Base-by-base conservation (phyloP, 306 rosid species). In the Acacia acuminata region DNA sequence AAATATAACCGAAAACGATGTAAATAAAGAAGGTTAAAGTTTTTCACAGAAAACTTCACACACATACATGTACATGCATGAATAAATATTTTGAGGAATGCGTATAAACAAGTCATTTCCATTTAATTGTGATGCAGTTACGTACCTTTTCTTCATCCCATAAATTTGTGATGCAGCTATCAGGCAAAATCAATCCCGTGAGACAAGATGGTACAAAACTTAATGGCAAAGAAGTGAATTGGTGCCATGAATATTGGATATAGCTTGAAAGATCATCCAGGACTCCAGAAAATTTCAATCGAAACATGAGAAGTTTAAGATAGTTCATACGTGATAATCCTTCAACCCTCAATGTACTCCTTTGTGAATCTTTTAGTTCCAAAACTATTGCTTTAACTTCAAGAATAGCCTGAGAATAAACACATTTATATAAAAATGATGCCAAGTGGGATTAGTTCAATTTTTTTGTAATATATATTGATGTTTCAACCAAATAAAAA, bases 331-430 rank as follows among this genome's bases (percentile, higher is more conserved):
- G 6, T 48, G 53, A 14, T 14, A 48, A 48, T 13, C 19, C 53
- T 48, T 48, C 71, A 0, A n/a, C 53, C 11, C 9, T 55, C 60
- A 56, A 9, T 24, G 45, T 16, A 0, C 0, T 0, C 6, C 7
- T 2, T 10, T 5, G 8, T 14, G 4, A 2, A 10, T 79, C 34
- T 8, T 15, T 3, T 4, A 0, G 12, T 53, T 30, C 5, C 32
- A 7, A 3, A 8, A 55, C 30, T 40, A 79, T 70, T 11, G 82
- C 82, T 70, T 79, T 70, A 55, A 78, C 19, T 9, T 40, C 58
- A 40, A 10, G 14, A 13, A 32, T 0, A 36, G 2, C 45, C 80
- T 84, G 20, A 8, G 2, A 65, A 30, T 10, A 65, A 65, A 9
- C 48, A 8, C 20, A 79, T 53, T 25, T 56, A 32, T 25, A 48